Conservation (phyloP, 1,139 yeast genomes). For the Candida pseudocylindracea region DNA sequence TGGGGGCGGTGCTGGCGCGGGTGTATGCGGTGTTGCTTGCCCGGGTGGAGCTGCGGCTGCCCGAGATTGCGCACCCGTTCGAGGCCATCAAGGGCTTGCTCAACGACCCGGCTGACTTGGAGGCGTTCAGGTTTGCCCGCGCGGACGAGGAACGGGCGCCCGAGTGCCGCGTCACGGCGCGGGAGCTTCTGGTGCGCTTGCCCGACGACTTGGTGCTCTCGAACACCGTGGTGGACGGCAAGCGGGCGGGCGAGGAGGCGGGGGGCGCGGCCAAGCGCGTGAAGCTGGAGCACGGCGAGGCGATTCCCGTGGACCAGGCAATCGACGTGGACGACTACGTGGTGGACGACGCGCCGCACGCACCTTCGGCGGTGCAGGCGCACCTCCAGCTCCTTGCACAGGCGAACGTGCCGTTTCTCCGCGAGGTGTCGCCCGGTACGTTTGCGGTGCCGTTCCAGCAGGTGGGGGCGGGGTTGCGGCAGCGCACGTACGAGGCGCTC, state of each 20-base stretch:
- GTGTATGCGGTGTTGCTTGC: constrained; percentile 39
- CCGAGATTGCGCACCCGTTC: constrained; percentile 13
- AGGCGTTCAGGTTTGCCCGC: too few relatives aligned
- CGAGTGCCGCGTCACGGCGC: too few relatives aligned
- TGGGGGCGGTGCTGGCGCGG: constrained; percentile 47
- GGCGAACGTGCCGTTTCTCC: constrained; percentile 5
- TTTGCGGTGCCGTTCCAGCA: constrained; percentile 19
- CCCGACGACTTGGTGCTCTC: constrained; percentile 21
- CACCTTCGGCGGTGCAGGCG: constrained; percentile 4
- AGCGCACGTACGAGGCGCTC: constrained; percentile 35
- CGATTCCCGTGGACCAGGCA: background rate
- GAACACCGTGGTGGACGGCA: constrained; percentile 21
- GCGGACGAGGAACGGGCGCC: too few relatives aligned
- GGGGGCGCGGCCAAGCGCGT: constrained; percentile 8
- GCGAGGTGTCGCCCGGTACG: constrained; percentile 20
- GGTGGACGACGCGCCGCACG: background rate
- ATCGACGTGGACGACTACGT: background rate
- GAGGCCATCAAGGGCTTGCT: constrained; percentile 15
- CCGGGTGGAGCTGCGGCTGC: constrained; percentile 33
- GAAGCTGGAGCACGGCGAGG: constrained; percentile 14
- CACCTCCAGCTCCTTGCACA: constrained; percentile 31
- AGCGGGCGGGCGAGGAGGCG: constrained; percentile 7
- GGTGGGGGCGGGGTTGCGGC: constrained; percentile 22
- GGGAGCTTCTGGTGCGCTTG: constrained; percentile 5
- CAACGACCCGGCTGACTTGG: constrained; percentile 12